Base-by-base conservation (phyloP, 2,329 filamentous ascomycete species). In the Penicillium corylophilum region DNA sequence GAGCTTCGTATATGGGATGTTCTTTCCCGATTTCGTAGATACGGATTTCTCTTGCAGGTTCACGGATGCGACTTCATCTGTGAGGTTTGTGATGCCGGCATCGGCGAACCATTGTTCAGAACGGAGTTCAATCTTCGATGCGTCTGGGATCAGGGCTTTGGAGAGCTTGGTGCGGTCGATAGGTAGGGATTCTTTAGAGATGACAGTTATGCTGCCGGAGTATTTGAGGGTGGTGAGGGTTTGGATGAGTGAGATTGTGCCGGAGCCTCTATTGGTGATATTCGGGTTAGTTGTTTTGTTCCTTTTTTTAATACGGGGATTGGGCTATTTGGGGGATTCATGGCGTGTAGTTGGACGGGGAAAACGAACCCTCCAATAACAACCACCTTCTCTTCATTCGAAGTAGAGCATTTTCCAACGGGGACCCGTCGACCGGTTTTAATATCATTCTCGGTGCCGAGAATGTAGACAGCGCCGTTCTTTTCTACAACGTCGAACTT, bases 101-200 rank as follows among this genome's bases (percentile, higher is more conserved):
- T 80, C 76, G 53, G 80, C 85, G 72, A 89, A 97, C 82, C 89
- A 96, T 29, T 86, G 83, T 57, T 84, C 80, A 47, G 89, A 82
- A 55, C 94, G 82, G 80, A 86, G 88, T 38, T 87, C 84, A 39
- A 96, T 75, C 74, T 95, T 96, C 40, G 81, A 80, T 1, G 84
- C 72, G 67, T 99, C 93, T 6, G 89, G 84, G 56, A 96, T 82
- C 12, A 99, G 79, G 0, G 93, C 90, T 74, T 99, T 99, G 66
- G 92, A 96, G 38, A 99, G 81, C 78, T 97, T 97, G 10, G 94
- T 90, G 18, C 94, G 85, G 75, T 99, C 94, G 63, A 97, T 92
- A 29, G 88, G 81, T 69, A 94, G 88, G 20, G 89, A 87, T 72
- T 99, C 94, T 58, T 83, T 86, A 12, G 89, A 86, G 64, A 99